Base-by-base conservation (phyloP, 805 yeast species). In the Saccharomycopsis malanga region DNA sequence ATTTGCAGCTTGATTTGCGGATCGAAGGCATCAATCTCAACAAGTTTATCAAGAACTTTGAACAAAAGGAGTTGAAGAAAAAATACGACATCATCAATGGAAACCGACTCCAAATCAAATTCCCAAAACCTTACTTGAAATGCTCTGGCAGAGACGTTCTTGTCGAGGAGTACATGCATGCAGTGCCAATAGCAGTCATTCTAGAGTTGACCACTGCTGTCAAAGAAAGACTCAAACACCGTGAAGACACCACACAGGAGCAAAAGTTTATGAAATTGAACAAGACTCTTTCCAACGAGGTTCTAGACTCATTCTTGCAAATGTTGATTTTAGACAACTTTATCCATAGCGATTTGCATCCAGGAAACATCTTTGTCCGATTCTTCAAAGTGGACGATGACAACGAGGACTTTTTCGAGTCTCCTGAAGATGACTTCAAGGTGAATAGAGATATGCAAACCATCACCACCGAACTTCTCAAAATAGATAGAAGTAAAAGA, bases 291-390 rank as follows among this genome's bases (percentile, higher is more conserved):
- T 81, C 88, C 58, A 88, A 85, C 58, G 83, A 83, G 53, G 85
- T 95, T 6, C 76, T 93, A 21, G 95, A 93, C 61, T 85, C 97
- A 3, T 93, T 93, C 57, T 69, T 93, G 53, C 84, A 88, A 57
- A 93, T 93, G 99, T 70, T 93, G 53, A 83, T 93, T 44, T 65
- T 91, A 45, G 95, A 93, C 66, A 89, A 93, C 62, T 93, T 93
- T 63, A 87, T 89, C 38, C 99, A 93, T 62, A 91, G 98, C 0
- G 99, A 93, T 66, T 70, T 93, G 50, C 99, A 93, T 56, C 97
- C 98, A 0, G 99, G 99, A 3, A 93, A 93, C 62, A 86, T 93
- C 59, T 77, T 88, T 70, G 76, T 87, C 6, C 67, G 87, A 41
- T 80, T 85, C 57, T 72, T 81, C 55, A 78, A 77, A 55, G 72